phyloP scores from a whole-genome alignment of 306 rosid genomes.

The Citrullus colocynthis region DNA sequence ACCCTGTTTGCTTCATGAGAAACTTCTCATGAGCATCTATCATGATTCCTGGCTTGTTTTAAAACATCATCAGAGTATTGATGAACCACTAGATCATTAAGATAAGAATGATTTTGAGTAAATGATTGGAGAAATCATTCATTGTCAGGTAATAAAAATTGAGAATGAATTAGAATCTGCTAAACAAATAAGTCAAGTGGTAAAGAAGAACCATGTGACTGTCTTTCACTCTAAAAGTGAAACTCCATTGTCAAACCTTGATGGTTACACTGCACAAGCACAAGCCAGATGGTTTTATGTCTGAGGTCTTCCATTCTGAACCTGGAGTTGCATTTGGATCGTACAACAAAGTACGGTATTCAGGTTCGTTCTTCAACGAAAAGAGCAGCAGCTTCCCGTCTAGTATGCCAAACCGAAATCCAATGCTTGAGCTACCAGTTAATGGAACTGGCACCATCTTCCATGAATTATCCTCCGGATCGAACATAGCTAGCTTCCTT shows the following conservation, averaged over 20 bases:
- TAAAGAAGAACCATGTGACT: neutral
- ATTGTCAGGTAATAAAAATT: neutral
- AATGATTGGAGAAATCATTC: neutral
- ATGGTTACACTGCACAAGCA: constrained; percentile 79
- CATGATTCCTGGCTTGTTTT: neutral
- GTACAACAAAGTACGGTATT: constrained; percentile 53
- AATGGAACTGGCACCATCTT: constrained; percentile 61
- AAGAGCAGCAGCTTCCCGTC: constrained; percentile 61
- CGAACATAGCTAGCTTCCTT: constrained; percentile 61
- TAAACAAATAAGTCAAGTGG: neutral
- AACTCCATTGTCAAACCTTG: constrained; percentile 33
- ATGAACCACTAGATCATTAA: neutral
- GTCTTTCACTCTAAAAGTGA: neutral
- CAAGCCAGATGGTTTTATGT: constrained; percentile 59
- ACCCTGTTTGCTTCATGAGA: neutral
- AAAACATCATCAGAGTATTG: neutral
- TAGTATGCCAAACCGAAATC: constrained; percentile 63
- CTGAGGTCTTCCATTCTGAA: constrained; percentile 69
- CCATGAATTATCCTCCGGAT: constrained; percentile 71
- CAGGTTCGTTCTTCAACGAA: constrained; percentile 42
- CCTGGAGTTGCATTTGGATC: constrained; percentile 82
- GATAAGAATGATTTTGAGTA: neutral
- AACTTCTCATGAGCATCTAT: neutral
- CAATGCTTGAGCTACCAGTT: constrained; percentile 68
- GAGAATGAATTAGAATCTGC: neutral